Conservation (phyloP, 345 rosid genomes). For the Aegle marmelos region DNA sequence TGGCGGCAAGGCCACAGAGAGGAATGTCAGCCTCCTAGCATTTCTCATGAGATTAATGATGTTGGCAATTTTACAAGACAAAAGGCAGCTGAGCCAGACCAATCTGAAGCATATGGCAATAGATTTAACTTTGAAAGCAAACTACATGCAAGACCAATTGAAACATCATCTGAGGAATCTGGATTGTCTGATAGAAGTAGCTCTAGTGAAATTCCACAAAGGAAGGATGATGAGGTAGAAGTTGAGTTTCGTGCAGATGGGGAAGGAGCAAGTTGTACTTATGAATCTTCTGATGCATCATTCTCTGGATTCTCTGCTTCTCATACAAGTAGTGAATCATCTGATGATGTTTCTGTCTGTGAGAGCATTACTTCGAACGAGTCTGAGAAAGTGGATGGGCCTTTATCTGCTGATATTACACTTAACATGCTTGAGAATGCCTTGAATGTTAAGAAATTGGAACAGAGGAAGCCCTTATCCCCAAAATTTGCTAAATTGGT, state of each 20-base stretch:
- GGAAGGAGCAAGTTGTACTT: slow-evolving; percentile 40
- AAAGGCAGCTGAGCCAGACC: slow-evolving; percentile 30
- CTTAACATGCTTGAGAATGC: slow-evolving; percentile 32
- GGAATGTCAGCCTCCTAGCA: slow-evolving; percentile 61
- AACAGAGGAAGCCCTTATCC: slow-evolving; percentile 43
- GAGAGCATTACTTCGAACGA: slow-evolving; percentile 70
- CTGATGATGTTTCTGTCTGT: slow-evolving; percentile 68
- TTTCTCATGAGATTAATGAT: slow-evolving; percentile 26
- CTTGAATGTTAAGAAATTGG: slow-evolving; percentile 33
- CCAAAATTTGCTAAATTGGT: slow-evolving; percentile 75
- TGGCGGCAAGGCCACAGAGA: slow-evolving; percentile 98
- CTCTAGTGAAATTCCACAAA: slow-evolving; percentile 33
- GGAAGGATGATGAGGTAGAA: slow-evolving; percentile 35
- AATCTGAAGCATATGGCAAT: slow-evolving; percentile 9
- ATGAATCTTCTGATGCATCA: slow-evolving; percentile 52
- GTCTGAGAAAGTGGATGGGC: slow-evolving; percentile 43
- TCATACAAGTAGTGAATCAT: slow-evolving; percentile 43
- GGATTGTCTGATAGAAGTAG: slow-evolving; percentile 24
- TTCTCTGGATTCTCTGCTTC: slow-evolving; percentile 83
- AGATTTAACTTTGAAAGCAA: slow-evolving; percentile 29
- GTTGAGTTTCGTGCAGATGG: slow-evolving; percentile 41
- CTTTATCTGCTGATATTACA: slow-evolving; percentile 31
- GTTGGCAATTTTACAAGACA: slow-evolving; percentile 32
- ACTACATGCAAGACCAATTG: slow-evolving; percentile 29
- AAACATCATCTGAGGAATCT: slow-evolving; percentile 28